Percentiles rank a stretch among this genome's conserved stretches.
Conservation (phyloP, 805 yeast genomes). For the Ogataea allantospora region DNA sequence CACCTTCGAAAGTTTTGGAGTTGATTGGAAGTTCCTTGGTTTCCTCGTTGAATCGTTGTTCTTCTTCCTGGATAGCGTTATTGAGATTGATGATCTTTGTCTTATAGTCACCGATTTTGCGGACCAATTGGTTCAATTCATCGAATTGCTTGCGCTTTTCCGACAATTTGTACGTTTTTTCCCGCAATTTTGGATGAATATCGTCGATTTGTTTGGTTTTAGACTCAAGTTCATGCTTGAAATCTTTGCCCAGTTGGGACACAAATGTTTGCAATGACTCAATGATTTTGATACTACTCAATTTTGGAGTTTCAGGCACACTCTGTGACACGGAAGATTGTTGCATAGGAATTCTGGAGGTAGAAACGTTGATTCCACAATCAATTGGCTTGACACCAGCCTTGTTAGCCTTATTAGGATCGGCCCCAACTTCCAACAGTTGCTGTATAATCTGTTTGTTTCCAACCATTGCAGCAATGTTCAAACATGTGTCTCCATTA, state of each 20-base stretch:
- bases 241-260: slow-evolving; percentile 52
- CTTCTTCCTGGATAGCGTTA: slow-evolving; percentile 64
- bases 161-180: slow-evolving; percentile 51
- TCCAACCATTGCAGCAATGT: slow-evolving; percentile 88
- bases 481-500: slow-evolving; percentile 93
- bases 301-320: slow-evolving; percentile 8
- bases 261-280: slow-evolving; percentile 53
- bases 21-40: slow-evolving; percentile 32
- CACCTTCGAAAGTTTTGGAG: slow-evolving; percentile 46
- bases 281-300: slow-evolving; percentile 41
- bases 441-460: slow-evolving; percentile 77
- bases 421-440: slow-evolving; percentile 84
- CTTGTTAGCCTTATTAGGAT: slow-evolving; percentile 72
- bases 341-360: slow-evolving; percentile 9
- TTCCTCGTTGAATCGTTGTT: slow-evolving; percentile 48
- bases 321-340: slow-evolving; percentile 1
- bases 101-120: slow-evolving; percentile 46
- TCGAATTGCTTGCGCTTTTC: slow-evolving; percentile 50
- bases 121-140: slow-evolving; percentile 45
- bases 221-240: slow-evolving; percentile 52
- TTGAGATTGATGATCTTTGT: slow-evolving; percentile 58
- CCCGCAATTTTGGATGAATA: slow-evolving; percentile 55
- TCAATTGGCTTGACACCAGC: slow-evolving; percentile 86
- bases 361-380: slow-evolving; percentile 63
- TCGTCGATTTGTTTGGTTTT: slow-evolving; percentile 53